Base-by-base conservation (phyloP, 164 flowering plant species). In the Hamamelis virginiana region DNA sequence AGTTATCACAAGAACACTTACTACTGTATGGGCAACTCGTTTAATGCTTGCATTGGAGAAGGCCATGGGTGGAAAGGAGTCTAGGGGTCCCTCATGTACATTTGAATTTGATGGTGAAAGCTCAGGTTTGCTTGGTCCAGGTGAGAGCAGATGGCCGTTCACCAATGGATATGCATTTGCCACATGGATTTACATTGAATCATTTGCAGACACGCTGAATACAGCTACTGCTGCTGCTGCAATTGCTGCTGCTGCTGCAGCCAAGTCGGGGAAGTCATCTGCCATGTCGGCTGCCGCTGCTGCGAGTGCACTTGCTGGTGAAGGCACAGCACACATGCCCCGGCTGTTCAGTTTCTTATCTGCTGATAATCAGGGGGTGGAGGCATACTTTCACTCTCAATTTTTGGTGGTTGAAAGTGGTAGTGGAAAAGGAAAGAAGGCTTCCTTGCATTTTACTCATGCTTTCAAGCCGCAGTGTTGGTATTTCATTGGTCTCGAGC, bases 91-190 rank as follows among this genome's bases (percentile, higher is more conserved):
- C 43, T 85, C 94, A 58, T 80, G 87, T 70, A 87, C 98, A 25
- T 96, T 96, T 81, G 99, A 96, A 80, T 96, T 96, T 81, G 98
- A 96, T 80, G 99, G 99, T 66, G 99, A 96, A 81, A 96, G 98
- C 79, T 96, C 99, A 77, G 99, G 98, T 66, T 82, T 96, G 74
- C 92, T 96, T 69, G 97, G 97, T 71, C 91, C 99, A 19, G 99
- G 98, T 28, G 99, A 96, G 79, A 89, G 97, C 68, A 93, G 96
- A 60, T 96, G 99, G 99, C 99, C 99, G 23, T 96, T 96, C 75
- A 73, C 77, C 47, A 93, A 88, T 83, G 99, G 99, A 47, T 96
- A 87, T 82, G 95, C 97, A 46, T 90, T 96, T 80, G 97, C 89
- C 38, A 96, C 99, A 44, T 96, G 99, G 99, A 93, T 96, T 71